Evolutionary conservation across 306 rosid species (phyloP).

Genomic region (Cicer chorassanicum): DNA sequence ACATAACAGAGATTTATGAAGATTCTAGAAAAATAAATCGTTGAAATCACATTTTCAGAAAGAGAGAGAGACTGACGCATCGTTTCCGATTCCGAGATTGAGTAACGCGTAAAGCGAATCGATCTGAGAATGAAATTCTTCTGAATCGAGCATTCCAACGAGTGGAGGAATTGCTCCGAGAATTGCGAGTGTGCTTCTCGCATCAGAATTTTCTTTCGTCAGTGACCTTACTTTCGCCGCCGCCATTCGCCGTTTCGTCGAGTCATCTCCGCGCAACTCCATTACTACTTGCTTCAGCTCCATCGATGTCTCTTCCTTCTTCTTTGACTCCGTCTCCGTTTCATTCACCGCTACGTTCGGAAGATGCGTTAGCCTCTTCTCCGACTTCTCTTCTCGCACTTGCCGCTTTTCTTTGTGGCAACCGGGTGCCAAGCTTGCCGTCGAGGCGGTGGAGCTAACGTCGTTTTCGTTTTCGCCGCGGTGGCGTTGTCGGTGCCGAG

Average conservation of each 20-base stretch:
- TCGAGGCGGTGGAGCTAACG: not conserved
- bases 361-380: constrained; percentile 89
- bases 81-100: constrained; percentile 95
- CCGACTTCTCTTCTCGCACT: constrained; percentile 51
- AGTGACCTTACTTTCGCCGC: constrained; percentile 67
- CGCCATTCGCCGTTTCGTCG: constrained; percentile 55
- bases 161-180: constrained; percentile 94
- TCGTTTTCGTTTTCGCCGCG: constrained; percentile 15
- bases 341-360: constrained; percentile 63
- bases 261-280: constrained; percentile 67
- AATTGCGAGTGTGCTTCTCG: constrained; percentile 78
- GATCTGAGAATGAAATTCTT: constrained; percentile 68
- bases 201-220: constrained; percentile 75
- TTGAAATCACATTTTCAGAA: not conserved
- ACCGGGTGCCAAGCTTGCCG: constrained; percentile 35
- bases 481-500: constrained; percentile 59
- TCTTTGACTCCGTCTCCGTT: constrained; percentile 57
- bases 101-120: constrained; percentile 91
- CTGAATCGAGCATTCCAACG: constrained; percentile 82
- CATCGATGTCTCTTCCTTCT: constrained; percentile 64
- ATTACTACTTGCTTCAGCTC: constrained; percentile 69
- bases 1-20: not conserved
- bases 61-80: constrained; percentile 61
- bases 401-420: constrained; percentile 38
- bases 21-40: not conserved